Percentiles rank a stretch among this genome's conserved stretches.
phyloP scores from a whole-genome alignment of 805 yeast species.

The Barnettozyma sucrosica region DNA sequence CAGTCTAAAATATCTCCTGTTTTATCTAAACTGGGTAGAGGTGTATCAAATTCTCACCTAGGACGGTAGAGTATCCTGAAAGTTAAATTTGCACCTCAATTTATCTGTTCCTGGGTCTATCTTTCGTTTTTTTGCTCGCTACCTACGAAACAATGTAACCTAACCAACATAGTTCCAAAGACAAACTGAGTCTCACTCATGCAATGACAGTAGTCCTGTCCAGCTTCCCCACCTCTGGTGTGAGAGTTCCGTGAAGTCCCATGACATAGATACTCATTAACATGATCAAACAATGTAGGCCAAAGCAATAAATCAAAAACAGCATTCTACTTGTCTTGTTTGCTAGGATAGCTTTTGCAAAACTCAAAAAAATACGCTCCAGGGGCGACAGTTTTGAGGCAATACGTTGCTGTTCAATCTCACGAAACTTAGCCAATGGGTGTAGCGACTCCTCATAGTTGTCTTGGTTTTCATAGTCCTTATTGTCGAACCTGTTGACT shows the following conservation, averaged over 20 bases:
- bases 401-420: slow-evolving; percentile 70
- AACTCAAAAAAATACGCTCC: slow-evolving; percentile 69
- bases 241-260: slow-evolving; percentile 37
- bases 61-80: too few relatives aligned
- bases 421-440: slow-evolving; percentile 78
- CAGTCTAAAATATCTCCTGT: too few relatives aligned
- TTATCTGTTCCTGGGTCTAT: too few relatives aligned
- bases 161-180: not conserved
- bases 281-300: slow-evolving; percentile 71
- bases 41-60: too few relatives aligned
- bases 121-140: too few relatives aligned
- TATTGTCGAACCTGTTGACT: slow-evolving; percentile 14
- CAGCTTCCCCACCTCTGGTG: slow-evolving; percentile 35
- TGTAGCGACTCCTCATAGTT: slow-evolving; percentile 73
- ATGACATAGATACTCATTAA: slow-evolving; percentile 51
- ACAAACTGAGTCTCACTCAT: not conserved
- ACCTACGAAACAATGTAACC: too few relatives aligned
- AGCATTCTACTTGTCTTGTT: slow-evolving; percentile 66
- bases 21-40: too few relatives aligned
- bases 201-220: slow-evolving; percentile 6
- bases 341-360: slow-evolving; percentile 70
- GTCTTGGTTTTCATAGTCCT: slow-evolving; percentile 56
- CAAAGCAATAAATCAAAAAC: slow-evolving; percentile 67
- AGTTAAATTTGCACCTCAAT: too few relatives aligned
- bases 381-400: slow-evolving; percentile 65